These are phyloP conservation scores for Aspergillus ostianus DNA, from an alignment of 495 filamentous ascomycete species.

Conservation along the genomic window DNA sequence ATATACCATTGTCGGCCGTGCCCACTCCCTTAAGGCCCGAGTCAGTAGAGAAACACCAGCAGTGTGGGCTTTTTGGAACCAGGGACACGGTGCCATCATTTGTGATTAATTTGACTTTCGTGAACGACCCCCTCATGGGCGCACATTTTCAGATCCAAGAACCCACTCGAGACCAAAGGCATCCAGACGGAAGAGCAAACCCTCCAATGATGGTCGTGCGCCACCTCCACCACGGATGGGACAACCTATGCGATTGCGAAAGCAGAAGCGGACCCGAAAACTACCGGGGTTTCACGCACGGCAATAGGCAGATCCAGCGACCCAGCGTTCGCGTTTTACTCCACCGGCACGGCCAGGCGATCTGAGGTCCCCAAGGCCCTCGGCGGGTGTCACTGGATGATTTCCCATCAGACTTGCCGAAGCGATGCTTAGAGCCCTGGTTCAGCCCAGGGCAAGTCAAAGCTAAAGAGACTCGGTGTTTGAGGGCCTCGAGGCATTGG, in stretches of 20 bases:
- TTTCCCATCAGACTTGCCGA: slow-evolving; percentile 3
- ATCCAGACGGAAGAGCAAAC: background rate
- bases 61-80: slow-evolving; percentile 7
- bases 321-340: slow-evolving; percentile 25
- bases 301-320: slow-evolving; percentile 29
- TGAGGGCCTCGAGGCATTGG: background rate
- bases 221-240: slow-evolving; percentile 11
- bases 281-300: slow-evolving; percentile 12
- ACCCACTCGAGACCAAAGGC: slow-evolving; percentile 4
- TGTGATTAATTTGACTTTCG: background rate
- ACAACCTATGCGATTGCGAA: slow-evolving; percentile 16
- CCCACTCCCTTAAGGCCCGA: slow-evolving; percentile 1
- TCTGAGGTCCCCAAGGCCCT: background rate
- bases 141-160: background rate
- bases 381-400: background rate
- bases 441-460: background rate
- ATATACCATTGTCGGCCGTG: slow-evolving; percentile 4
- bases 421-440: slow-evolving; percentile 9
- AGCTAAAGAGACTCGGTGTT: background rate
- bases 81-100: slow-evolving; percentile 7
- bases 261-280: slow-evolving; percentile 26
- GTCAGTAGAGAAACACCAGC: background rate
- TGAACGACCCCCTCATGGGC: background rate
- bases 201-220: slow-evolving; percentile 8
- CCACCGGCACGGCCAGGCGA: slow-evolving; percentile 31